Percentiles rank a stretch among this genome's conserved stretches.
Evolutionary conservation across 148 eudicot genomes (phyloP).

Genomic region (Cornus suecica): DNA sequence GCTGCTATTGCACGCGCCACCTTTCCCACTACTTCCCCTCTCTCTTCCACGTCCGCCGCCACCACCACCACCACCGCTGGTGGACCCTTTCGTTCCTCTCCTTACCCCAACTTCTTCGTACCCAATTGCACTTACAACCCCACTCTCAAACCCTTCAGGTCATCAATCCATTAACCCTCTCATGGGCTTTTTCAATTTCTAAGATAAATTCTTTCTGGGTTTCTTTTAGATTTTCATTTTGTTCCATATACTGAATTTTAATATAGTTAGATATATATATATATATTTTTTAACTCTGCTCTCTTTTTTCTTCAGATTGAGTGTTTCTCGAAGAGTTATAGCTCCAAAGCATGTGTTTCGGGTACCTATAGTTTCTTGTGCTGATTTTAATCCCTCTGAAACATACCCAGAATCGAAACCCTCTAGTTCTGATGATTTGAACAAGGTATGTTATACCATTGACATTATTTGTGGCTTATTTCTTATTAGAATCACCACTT

Average conservation of each 20-base stretch:
- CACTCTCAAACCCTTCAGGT: conserved; percentile 11
- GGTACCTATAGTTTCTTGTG: conserved; percentile 28
- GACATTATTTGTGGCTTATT: background rate
- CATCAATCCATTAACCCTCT: conserved; percentile 9
- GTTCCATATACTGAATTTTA: background rate
- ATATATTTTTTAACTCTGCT: no score
- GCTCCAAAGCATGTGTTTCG: conserved; percentile 14
- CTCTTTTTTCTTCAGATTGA: conserved; percentile 22
- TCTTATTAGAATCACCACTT: background rate
- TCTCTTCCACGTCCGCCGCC: conserved; percentile 2
- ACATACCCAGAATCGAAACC: conserved; percentile 20
- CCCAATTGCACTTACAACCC: conserved; percentile 9
- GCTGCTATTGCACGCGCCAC: conserved; percentile 16
- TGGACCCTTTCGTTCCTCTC: conserved; percentile 2
- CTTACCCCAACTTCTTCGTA: conserved; percentile 1
- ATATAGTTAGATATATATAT: no score
- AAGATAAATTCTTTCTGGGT: background rate
- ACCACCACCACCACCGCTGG: background rate
- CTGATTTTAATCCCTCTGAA: conserved; percentile 29
- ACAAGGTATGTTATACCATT: conserved; percentile 27
- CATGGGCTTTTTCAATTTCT: background rate
- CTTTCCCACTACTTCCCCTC: conserved; percentile 22
- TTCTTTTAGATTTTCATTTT: background rate
- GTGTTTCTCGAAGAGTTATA: conserved; percentile 17
- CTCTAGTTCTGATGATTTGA: conserved; percentile 20